Percentiles rank a stretch among this genome's conserved stretches.
Evolutionary conservation across 2,329 filamentous ascomycete genomes (phyloP).

Genomic region (Phialophora macrospora): DNA sequence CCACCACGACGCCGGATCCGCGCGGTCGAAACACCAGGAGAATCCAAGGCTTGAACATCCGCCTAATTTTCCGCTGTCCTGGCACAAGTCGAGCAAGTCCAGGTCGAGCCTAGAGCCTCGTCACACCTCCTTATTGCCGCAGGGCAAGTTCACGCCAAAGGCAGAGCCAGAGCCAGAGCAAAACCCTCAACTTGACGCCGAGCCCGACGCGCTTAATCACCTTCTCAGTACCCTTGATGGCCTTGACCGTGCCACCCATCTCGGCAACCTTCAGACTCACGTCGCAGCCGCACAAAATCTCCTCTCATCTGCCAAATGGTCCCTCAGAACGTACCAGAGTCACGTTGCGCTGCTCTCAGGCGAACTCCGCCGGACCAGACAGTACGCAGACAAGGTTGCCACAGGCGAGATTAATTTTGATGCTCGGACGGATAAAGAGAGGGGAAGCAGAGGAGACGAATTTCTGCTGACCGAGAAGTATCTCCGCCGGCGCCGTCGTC

Average conservation of each 20-base stretch:
- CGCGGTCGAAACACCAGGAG: background rate
- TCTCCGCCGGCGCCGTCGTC: background rate
- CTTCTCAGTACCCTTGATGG: slow-evolving; percentile 3
- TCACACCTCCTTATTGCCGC: background rate
- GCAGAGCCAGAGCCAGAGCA: background rate
- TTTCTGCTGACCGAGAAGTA: background rate
- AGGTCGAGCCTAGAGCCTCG: background rate
- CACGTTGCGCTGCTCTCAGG: background rate
- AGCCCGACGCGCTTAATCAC: background rate
- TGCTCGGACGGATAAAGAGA: background rate
- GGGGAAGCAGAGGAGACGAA: background rate
- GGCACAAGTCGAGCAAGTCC: background rate
- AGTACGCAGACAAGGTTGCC: background rate
- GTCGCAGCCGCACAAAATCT: background rate
- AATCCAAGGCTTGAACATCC: background rate
- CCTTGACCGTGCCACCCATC: background rate
- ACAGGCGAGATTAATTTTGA: background rate
- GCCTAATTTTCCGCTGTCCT: background rate
- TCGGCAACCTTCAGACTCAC: background rate
- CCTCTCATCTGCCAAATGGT: background rate
- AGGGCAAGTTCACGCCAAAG: background rate
- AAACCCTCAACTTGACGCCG: background rate
- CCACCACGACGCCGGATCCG: background rate
- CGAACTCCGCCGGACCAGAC: background rate
- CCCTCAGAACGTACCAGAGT: background rate